These are phyloP conservation scores for Verticillium klebahnii DNA, from an alignment of 2,329 filamentous ascomycete genomes.

Conservation along the genomic window DNA sequence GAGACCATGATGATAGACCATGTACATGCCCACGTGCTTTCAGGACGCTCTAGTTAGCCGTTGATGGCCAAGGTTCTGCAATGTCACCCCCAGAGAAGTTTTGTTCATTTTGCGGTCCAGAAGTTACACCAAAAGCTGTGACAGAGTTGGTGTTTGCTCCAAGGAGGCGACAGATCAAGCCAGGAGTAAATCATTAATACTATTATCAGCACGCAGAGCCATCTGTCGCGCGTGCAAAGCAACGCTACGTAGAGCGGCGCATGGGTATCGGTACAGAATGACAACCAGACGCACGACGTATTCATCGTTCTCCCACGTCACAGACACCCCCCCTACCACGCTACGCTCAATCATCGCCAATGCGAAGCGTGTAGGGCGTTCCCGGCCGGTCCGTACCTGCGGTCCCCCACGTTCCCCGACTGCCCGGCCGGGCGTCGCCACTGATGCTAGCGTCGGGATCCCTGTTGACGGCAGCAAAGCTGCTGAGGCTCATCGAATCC, in stretches of 20 bases:
- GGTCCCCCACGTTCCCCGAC: neutral
- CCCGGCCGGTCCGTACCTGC: neutral
- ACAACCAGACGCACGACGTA: neutral
- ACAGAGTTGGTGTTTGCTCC: no score
- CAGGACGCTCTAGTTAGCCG: no score
- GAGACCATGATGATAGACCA: neutral
- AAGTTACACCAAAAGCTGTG: no score
- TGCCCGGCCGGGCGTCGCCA: neutral
- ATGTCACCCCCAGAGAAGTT: no score
- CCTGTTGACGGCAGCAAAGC: constrained; percentile 12
- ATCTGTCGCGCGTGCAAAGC: neutral
- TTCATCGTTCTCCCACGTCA: neutral
- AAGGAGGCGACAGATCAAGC: neutral
- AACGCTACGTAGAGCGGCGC: neutral
- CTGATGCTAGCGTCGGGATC: constrained; percentile 3
- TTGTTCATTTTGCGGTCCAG: no score
- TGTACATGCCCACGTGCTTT: neutral
- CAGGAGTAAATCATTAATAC: neutral
- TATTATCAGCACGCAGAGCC: neutral
- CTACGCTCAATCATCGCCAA: neutral
- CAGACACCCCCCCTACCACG: neutral
- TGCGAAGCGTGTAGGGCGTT: neutral
- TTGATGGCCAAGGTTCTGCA: no score
- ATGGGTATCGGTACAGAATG: neutral
- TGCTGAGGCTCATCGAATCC: constrained; percentile 14